Evolutionary conservation across 495 filamentous ascomycete species (phyloP).

Genomic region (Aspergillus nidulans): DNA sequence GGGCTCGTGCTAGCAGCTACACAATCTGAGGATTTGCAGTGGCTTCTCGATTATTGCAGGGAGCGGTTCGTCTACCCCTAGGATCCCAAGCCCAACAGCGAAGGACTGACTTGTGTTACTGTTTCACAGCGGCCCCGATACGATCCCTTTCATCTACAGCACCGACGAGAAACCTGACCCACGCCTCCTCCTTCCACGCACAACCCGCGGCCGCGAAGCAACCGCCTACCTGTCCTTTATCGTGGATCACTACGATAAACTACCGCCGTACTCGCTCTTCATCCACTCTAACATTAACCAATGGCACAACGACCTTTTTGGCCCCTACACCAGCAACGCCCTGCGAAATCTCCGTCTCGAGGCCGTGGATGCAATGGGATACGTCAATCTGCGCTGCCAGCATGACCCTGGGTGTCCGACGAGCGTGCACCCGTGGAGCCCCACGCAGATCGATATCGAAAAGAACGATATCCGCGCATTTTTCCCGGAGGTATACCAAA

Average conservation of each 20-base stretch:
- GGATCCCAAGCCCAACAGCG: background rate
- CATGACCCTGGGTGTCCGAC: conserved; percentile 36
- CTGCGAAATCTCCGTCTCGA: conserved; percentile 31
- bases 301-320: conserved; percentile 44
- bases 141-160: conserved; percentile 35
- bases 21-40: conserved; percentile 21
- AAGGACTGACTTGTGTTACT: background rate
- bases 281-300: conserved; percentile 38
- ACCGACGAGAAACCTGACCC: conserved; percentile 28
- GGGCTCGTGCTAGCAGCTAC: conserved; percentile 27
- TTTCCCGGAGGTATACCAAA: conserved; percentile 32
- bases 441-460: conserved; percentile 31
- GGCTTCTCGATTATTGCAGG: conserved; percentile 23
- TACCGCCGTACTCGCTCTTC: conserved; percentile 37
- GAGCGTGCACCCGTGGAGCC: conserved; percentile 25
- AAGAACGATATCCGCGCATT: conserved; percentile 32
- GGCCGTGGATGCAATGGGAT: conserved; percentile 36
- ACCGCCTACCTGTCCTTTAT: conserved; percentile 40
- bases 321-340: conserved; percentile 24
- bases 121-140: conserved; percentile 14
- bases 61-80: conserved; percentile 18
- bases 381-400: conserved; percentile 40
- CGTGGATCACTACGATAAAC: conserved; percentile 33
- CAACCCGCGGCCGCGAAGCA: conserved; percentile 36
- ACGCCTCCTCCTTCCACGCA: conserved; percentile 27